Conservation (phyloP, 768 basidiomycete species). For the Pholiota microspora region DNA sequence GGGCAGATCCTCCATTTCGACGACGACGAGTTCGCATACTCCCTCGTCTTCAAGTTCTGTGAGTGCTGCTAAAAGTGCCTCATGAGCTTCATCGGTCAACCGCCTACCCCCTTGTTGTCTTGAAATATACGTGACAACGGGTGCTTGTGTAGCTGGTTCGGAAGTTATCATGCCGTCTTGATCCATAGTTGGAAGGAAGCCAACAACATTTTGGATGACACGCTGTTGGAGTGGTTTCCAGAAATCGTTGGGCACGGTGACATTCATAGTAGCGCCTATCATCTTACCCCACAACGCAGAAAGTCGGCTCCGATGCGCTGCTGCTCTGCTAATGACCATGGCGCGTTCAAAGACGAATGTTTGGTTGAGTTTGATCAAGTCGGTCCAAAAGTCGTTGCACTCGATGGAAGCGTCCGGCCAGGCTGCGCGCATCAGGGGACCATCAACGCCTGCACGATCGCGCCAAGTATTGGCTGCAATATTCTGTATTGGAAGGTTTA, state of each 20-base stretch:
- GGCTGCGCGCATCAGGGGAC: conserved; percentile 62
- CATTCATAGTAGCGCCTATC: conserved; percentile 32
- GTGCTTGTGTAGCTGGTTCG: conserved; percentile 1
- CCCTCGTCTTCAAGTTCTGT: conserved; percentile 47
- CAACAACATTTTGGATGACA: conserved; percentile 28
- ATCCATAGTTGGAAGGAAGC: conserved; percentile 19
- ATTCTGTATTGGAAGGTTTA: conserved; percentile 8
- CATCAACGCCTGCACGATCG: conserved; percentile 60
- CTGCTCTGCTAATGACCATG: conserved; percentile 57
- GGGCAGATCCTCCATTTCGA: conserved; percentile 38
- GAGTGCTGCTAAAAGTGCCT: conserved; percentile 45
- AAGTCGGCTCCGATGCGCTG: conserved; percentile 46
- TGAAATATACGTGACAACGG: conserved; percentile 53
- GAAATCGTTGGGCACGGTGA: conserved; percentile 25
- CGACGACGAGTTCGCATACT: conserved; percentile 45
- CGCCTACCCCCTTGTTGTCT: conserved; percentile 45
- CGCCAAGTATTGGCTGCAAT: conserved; percentile 41
- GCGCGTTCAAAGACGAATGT: conserved; percentile 63
- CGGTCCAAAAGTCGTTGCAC: conserved; percentile 56
- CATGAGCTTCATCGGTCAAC: conserved; percentile 47
- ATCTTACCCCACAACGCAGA: conserved; percentile 28
- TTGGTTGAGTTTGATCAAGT: conserved; percentile 41
- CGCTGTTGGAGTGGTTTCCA: conserved; percentile 31
- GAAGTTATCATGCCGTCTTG: conserved; percentile 6
- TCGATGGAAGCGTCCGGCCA: conserved; percentile 66